These are phyloP conservation scores for Knufia petricola DNA, from an alignment of 2,329 filamentous ascomycete genomes.

Conservation along the genomic window DNA sequence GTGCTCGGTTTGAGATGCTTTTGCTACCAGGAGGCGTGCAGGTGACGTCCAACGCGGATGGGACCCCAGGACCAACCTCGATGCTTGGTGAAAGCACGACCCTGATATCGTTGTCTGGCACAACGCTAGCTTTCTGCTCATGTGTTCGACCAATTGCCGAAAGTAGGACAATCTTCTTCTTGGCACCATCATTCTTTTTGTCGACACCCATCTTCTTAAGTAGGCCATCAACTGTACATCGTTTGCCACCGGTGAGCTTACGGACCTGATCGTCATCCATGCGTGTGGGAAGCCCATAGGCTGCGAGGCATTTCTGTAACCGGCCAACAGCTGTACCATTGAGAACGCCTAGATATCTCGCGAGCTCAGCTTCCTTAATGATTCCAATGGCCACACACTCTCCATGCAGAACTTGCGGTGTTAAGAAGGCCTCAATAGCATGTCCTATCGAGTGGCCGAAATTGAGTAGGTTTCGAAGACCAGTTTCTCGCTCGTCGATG, in stretches of 20 bases:
- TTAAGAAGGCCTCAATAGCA: constrained; percentile 88
- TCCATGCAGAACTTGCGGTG: constrained; percentile 88
- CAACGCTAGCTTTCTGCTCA: constrained; percentile 78
- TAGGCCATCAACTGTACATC: constrained; percentile 75
- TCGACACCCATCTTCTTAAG: constrained; percentile 93
- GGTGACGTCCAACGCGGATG: constrained; percentile 54
- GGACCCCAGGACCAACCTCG: constrained; percentile 62
- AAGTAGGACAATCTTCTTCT: constrained; percentile 92
- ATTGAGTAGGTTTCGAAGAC: constrained; percentile 86
- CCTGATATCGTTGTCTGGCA: constrained; percentile 75
- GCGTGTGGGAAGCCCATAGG: constrained; percentile 80
- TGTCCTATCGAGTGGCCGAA: constrained; percentile 98
- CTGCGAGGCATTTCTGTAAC: constrained; percentile 85
- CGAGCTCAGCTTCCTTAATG: constrained; percentile 93
- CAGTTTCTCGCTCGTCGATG: constrained; percentile 86
- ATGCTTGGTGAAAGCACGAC: constrained; percentile 74
- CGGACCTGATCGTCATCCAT: constrained; percentile 73
- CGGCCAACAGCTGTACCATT: constrained; percentile 80
- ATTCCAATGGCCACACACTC: constrained; percentile 96
- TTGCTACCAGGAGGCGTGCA: constrained; percentile 92
- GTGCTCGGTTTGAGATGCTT: constrained; percentile 90
- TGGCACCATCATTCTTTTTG: constrained; percentile 93
- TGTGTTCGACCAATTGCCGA: constrained; percentile 81
- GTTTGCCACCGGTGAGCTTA: constrained; percentile 73
- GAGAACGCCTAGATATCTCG: constrained; percentile 76